Evolutionary conservation across 202 grass and related monocot species (phyloP).

Genomic region (Schoenoplectus tabernaemontani): DNA sequence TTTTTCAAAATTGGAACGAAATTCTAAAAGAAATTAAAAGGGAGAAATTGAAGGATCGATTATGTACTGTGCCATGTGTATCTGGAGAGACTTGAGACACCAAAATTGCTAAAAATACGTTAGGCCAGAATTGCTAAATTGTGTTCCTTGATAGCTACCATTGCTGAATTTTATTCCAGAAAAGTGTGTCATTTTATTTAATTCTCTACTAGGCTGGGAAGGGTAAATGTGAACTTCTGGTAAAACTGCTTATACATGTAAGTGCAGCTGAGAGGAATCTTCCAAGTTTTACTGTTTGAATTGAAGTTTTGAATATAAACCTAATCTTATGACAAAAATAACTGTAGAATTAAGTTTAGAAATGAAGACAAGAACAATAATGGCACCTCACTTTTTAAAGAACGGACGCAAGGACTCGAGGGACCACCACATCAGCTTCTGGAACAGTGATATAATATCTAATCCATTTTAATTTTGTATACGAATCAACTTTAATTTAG

Average conservation of each 20-base stretch:
- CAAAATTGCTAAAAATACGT: not conserved
- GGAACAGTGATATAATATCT: not conserved
- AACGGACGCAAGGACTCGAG: not conserved
- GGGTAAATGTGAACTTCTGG: not conserved
- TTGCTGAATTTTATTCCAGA: not conserved
- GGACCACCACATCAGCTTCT: constrained; percentile 13
- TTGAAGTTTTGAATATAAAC: not conserved
- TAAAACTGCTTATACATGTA: not conserved
- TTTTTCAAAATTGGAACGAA: not conserved
- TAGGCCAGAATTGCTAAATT: not conserved
- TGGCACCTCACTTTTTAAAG: not conserved
- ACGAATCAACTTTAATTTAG: not conserved
- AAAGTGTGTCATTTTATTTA: not conserved
- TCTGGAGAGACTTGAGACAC: not conserved
- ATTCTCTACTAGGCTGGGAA: not conserved
- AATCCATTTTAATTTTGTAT: not conserved
- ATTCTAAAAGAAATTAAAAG: not conserved
- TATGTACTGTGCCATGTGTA: not conserved
- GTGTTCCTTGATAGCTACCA: not conserved
- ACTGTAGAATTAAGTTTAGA: not conserved
- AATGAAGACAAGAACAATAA: constrained; percentile 20
- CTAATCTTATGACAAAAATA: not conserved
- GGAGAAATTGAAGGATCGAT: not conserved
- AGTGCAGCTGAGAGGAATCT: not conserved
- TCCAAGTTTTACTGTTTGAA: not conserved